phyloP scores from a whole-genome alignment of 768 basidiomycete genomes.

The Mycena pura region DNA sequence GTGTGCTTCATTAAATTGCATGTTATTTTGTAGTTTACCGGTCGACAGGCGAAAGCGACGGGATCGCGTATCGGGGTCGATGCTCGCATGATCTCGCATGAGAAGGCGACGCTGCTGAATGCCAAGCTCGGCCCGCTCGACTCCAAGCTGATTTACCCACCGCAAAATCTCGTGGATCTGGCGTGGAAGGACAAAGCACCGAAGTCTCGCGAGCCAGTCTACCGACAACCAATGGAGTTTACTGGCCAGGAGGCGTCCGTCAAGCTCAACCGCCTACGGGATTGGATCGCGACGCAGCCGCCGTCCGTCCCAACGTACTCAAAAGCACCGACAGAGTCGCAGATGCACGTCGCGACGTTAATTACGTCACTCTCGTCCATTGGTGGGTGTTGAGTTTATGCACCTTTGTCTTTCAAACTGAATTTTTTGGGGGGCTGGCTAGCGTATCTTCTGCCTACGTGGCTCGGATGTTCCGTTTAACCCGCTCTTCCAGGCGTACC shows the following conservation, averaged over 20 bases:
- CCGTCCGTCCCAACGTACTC: no score
- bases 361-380: slow-evolving; percentile 73
- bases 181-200: slow-evolving; percentile 79
- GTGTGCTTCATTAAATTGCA: slow-evolving; percentile 28
- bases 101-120: slow-evolving; percentile 66
- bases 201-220: slow-evolving; percentile 68
- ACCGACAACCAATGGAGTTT: slow-evolving; percentile 73
- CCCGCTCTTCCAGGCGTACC: slow-evolving; percentile 88
- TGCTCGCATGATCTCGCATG: slow-evolving; percentile 79
- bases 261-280: slow-evolving; percentile 72
- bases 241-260: slow-evolving; percentile 66
- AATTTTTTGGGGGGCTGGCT: no score
- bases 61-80: slow-evolving; percentile 76
- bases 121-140: slow-evolving; percentile 55
- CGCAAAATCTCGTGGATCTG: slow-evolving; percentile 82
- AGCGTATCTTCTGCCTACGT: slow-evolving; percentile 88
- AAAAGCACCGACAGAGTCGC: no score
- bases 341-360: slow-evolving; percentile 67
- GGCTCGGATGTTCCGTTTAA: slow-evolving; percentile 90
- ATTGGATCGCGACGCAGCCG: slow-evolving; percentile 69
- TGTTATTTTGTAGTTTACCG: not conserved
- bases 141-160: slow-evolving; percentile 77
- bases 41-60: slow-evolving; percentile 42
- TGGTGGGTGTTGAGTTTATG: slow-evolving; percentile 47
- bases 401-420: not conserved